Conservation (phyloP, 1,139 yeast species). For the Nakaseomyces sp. region DNA sequence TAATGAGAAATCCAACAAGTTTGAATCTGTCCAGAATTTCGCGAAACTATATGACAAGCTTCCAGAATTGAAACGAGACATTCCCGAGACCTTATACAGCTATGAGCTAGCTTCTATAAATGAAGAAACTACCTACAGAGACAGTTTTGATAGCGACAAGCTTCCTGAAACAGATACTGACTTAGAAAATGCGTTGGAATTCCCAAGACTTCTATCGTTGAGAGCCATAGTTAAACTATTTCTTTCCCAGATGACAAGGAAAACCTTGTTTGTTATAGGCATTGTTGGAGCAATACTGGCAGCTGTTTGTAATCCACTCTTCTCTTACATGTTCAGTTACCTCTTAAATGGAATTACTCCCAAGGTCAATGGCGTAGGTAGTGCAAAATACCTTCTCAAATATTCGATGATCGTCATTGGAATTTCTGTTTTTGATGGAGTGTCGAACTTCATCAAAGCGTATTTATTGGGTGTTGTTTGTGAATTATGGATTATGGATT, state of each 20-base stretch:
- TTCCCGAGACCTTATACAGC: background rate
- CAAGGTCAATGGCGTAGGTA: constrained; percentile 30
- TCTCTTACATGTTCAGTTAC: constrained; percentile 69
- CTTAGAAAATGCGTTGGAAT: background rate
- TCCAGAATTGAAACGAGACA: background rate
- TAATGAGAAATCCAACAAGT: background rate
- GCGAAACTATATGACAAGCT: background rate
- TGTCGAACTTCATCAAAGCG: constrained; percentile 44
- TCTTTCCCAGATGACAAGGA: constrained; percentile 17
- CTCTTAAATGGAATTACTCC: constrained; percentile 51
- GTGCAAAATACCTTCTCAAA: constrained; percentile 34
- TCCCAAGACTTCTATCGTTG: background rate
- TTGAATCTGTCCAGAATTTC: background rate
- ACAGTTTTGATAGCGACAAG: background rate
- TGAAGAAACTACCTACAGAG: background rate
- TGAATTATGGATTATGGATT: constrained; percentile 55
- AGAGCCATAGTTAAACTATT: background rate
- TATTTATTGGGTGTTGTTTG: constrained; percentile 48
- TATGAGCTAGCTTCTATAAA: background rate
- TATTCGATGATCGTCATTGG: constrained; percentile 66
- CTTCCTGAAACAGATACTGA: background rate
- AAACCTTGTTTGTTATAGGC: constrained; percentile 42
- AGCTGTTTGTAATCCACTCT: constrained; percentile 64
- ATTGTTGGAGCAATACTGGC: constrained; percentile 43
- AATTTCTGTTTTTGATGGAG: constrained; percentile 55